A percentile compares a stretch with the other conserved stretches of the same genome.
phyloP scores from a whole-genome alignment of 805 yeast genomes.

The Wickerhamiella sorbophila region DNA sequence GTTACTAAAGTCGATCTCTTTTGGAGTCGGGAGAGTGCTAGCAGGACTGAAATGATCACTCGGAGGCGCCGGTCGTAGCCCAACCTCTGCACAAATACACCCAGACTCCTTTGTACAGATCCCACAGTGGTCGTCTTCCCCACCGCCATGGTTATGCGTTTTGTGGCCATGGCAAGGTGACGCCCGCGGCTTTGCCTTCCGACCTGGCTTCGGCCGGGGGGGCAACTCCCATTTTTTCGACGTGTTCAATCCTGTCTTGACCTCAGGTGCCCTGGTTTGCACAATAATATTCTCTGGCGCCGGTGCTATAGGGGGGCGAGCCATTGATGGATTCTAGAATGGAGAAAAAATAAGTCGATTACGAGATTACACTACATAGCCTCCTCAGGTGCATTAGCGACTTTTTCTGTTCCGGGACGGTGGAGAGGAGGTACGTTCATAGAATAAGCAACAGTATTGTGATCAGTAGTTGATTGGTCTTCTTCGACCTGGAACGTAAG shows the following conservation, averaged over 20 bases:
- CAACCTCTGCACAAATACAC: conserved; percentile 24
- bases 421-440: conserved; percentile 49
- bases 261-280: background rate
- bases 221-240: conserved; percentile 77
- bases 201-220: conserved; percentile 60
- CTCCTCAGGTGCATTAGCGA: too few species aligned
- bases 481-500: conserved; percentile 64
- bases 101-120: conserved; percentile 20
- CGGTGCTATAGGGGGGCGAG: conserved; percentile 7
- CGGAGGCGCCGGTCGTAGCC: conserved; percentile 17
- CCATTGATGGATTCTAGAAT: background rate
- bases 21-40: background rate
- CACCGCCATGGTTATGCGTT: background rate
- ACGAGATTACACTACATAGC: too few species aligned
- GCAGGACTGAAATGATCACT: background rate
- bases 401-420: too few species aligned
- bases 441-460: conserved; percentile 51
- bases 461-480: conserved; percentile 34
- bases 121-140: conserved; percentile 20
- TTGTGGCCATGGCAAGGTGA: conserved; percentile 28
- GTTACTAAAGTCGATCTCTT: background rate
- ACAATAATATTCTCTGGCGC: conserved; percentile 2
- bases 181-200: conserved; percentile 82
- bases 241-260: conserved; percentile 27
- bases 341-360: background rate